These are phyloP conservation scores for Boletales sp. DNA, from an alignment of 768 basidiomycete species.

Conservation along the genomic window DNA sequence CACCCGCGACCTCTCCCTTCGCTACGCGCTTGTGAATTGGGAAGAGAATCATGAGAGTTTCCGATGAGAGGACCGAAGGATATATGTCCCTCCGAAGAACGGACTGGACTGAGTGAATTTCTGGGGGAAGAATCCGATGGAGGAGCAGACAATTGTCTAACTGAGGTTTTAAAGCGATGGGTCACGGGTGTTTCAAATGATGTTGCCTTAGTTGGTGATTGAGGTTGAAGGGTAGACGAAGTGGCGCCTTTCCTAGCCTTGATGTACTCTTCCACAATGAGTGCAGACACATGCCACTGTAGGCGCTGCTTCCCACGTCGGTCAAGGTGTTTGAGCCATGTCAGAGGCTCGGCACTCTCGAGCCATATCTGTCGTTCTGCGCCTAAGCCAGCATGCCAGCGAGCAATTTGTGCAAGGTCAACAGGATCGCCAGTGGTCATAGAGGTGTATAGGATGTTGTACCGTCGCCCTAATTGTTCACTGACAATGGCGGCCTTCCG, in stretches of 20 bases:
- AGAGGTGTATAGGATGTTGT: conserved; percentile 48
- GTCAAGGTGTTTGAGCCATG: conserved; percentile 69
- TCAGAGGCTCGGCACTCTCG: conserved; percentile 64
- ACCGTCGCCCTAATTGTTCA: conserved; percentile 65
- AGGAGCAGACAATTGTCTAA: conserved; percentile 26
- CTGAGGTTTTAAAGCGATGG: conserved; percentile 9
- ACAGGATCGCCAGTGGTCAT: conserved; percentile 32
- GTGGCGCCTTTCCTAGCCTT: conserved; percentile 36
- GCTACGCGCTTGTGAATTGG: conserved; percentile 42
- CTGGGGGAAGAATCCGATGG: conserved; percentile 39
- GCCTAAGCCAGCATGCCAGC: conserved; percentile 60
- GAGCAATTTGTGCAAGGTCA: conserved; percentile 49
- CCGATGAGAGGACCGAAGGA: conserved; percentile 59
- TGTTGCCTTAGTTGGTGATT: conserved; percentile 8
- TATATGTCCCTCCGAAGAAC: conserved; percentile 45
- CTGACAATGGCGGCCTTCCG: conserved; percentile 63
- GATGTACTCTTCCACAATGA: conserved; percentile 65
- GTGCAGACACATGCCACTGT: conserved; percentile 64
- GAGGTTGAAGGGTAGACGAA: conserved; percentile 11
- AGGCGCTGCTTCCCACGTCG: conserved; percentile 41
- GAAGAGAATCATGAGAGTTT: conserved; percentile 44
- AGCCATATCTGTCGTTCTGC: conserved; percentile 45
- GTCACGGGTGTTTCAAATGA: conserved; percentile 15
- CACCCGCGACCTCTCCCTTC: conserved; percentile 33
- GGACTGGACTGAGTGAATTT: conserved; percentile 37